Conservation (phyloP, 257 asterid genomes). For the Fraxinus americana region DNA sequence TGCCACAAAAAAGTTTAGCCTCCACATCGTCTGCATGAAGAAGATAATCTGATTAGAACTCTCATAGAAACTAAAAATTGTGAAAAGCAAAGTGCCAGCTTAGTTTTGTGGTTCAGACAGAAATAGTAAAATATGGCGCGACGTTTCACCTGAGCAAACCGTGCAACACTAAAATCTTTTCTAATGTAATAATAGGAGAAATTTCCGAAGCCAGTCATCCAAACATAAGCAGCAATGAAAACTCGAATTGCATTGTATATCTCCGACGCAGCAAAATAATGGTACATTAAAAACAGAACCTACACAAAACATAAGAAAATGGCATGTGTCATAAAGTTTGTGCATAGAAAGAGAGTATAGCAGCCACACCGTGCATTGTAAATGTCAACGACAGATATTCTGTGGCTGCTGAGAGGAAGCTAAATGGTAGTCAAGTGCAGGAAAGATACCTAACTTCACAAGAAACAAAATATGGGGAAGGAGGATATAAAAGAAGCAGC, state of each 20-base stretch:
- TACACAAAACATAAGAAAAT: slow-evolving; percentile 30
- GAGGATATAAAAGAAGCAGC: background rate
- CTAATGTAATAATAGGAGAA: slow-evolving; percentile 93
- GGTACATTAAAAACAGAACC: slow-evolving; percentile 95
- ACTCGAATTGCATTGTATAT: slow-evolving; percentile 94
- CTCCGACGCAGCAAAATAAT: slow-evolving; percentile 96
- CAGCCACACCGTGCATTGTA: background rate
- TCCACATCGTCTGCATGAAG: slow-evolving; percentile 98
- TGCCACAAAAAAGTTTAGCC: slow-evolving; percentile 93
- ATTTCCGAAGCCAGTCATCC: slow-evolving; percentile 99
- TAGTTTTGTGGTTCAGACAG: slow-evolving; percentile 2
- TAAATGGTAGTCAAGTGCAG: slow-evolving; percentile 7
- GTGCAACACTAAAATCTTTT: slow-evolving; percentile 85
- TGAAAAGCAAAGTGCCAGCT: slow-evolving; percentile 20
- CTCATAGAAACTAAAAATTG: slow-evolving; percentile 10
- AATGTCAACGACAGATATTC: slow-evolving; percentile 12
- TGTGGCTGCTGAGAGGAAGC: background rate
- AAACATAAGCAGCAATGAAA: slow-evolving; percentile 96
- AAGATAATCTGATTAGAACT: slow-evolving; percentile 27
- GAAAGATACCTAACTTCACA: slow-evolving; percentile 10
- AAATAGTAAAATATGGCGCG: background rate
- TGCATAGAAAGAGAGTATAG: background rate
- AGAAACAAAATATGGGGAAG: background rate
- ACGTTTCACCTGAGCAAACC: slow-evolving; percentile 86
- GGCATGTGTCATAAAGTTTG: slow-evolving; percentile 24